Evolutionary conservation across 306 rosid genomes (phyloP).

Genomic region (Lathyrus tuberosus): DNA sequence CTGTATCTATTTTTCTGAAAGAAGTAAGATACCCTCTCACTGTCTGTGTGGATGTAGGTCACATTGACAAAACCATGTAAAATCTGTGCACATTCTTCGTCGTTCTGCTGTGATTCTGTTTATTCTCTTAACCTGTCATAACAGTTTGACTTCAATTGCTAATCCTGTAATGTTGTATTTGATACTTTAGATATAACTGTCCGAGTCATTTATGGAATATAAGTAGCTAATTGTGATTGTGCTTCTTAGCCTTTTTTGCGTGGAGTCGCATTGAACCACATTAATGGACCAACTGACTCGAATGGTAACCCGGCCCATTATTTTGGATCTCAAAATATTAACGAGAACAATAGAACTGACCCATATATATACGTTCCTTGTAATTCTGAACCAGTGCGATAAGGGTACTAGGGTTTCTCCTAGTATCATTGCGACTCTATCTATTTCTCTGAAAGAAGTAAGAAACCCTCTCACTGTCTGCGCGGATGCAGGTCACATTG

Average conservation of each 20-base stretch:
- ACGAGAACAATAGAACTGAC: background rate
- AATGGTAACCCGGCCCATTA: background rate
- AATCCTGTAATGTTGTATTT: slow-evolving; percentile 20
- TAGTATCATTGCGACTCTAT: background rate
- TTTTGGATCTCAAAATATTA: background rate
- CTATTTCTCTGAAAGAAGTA: background rate
- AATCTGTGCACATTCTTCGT: background rate
- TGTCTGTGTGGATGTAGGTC: background rate
- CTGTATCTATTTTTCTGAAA: background rate
- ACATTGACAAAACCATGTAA: background rate
- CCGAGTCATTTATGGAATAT: background rate
- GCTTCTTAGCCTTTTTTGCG: background rate
- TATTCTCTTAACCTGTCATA: background rate
- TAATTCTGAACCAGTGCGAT: background rate
- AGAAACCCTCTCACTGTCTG: background rate
- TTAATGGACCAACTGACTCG: background rate
- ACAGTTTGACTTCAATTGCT: background rate
- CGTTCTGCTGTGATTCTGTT: background rate
- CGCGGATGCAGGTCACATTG: background rate
- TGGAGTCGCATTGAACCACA: background rate
- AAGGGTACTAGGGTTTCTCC: slow-evolving; percentile 12
- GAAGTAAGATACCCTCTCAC: background rate
- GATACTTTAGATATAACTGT: slow-evolving; percentile 9
- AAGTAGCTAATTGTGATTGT: slow-evolving; percentile 21
- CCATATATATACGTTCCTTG: background rate